Evolutionary conservation across 2,329 filamentous ascomycete genomes (phyloP).

Genomic region (Diaporthe sp.): DNA sequence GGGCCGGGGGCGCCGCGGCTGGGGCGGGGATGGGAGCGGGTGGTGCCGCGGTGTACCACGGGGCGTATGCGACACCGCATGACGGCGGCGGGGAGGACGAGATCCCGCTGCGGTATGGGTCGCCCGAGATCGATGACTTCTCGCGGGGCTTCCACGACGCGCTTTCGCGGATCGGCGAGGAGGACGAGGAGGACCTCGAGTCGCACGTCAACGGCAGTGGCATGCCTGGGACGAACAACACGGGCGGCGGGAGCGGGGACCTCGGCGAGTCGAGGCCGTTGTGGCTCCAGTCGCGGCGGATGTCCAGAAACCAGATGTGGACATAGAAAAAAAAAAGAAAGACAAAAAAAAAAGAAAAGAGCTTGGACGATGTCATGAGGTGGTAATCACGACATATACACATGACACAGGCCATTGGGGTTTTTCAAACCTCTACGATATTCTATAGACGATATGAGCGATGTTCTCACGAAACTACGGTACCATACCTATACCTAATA

Average conservation of each 20-base stretch:
- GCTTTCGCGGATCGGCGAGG: constrained; percentile 55
- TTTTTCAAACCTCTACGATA: background rate
- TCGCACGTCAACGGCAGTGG: constrained; percentile 33
- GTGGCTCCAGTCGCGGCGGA: constrained; percentile 68
- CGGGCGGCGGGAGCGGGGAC: constrained; percentile 34
- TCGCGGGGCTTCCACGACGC: constrained; percentile 58
- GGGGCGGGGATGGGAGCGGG: constrained; percentile 35
- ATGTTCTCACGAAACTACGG: constrained; percentile 19
- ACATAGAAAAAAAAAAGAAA: constrained; percentile 48
- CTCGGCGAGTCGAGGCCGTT: constrained; percentile 53
- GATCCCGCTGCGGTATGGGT: constrained; percentile 51
- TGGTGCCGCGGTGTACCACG: constrained; percentile 28
- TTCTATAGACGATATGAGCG: constrained; percentile 21
- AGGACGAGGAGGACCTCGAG: constrained; percentile 51
- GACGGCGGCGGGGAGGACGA: constrained; percentile 49
- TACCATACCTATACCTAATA: constrained; percentile 10
- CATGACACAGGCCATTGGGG: background rate
- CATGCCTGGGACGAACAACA: constrained; percentile 36
- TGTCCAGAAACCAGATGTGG: constrained; percentile 63
- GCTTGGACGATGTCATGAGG: background rate
- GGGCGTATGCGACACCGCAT: constrained; percentile 37
- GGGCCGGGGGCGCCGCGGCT: constrained; percentile 33
- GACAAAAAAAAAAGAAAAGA: background rate
- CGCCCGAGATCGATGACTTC: constrained; percentile 62
- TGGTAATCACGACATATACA: background rate